Conservation (phyloP, 768 basidiomycete genomes). For the Psilocybe subaeruginosa region DNA sequence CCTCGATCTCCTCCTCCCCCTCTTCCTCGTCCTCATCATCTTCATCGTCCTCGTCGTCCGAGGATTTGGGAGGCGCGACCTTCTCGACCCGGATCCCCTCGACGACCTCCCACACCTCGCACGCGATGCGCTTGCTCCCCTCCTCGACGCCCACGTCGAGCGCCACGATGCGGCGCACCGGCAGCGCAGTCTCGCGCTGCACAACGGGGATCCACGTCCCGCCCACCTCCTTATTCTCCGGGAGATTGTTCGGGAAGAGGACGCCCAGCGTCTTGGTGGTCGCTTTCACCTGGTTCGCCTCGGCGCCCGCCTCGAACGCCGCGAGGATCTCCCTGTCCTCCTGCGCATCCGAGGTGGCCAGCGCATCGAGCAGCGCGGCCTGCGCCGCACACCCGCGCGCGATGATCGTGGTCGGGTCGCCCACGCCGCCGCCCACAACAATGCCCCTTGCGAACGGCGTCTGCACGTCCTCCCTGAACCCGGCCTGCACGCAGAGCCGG, state of each 20-base stretch:
- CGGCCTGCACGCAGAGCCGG: constrained; percentile 44
- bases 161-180: constrained; percentile 60
- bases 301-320: constrained; percentile 49
- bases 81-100: constrained; percentile 70
- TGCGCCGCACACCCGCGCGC: constrained; percentile 80
- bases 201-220: constrained; percentile 71
- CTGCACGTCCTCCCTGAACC: constrained; percentile 62
- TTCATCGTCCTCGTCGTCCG: constrained; percentile 41
- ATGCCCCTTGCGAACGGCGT: constrained; percentile 71
- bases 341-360: constrained; percentile 40
- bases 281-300: constrained; percentile 42
- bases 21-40: constrained; percentile 54
- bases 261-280: constrained; percentile 67
- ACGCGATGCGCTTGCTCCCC: constrained; percentile 50
- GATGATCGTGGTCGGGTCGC: constrained; percentile 79
- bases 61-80: constrained; percentile 46
- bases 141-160: constrained; percentile 57
- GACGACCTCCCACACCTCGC: constrained; percentile 80
- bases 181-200: constrained; percentile 71
- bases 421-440: constrained; percentile 70
- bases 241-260: constrained; percentile 56
- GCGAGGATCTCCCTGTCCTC: constrained; percentile 52
- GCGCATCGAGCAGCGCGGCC: constrained; percentile 59
- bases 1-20: constrained; percentile 61
- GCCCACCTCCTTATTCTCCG: constrained; percentile 48